Base-by-base conservation (phyloP, 768 basidiomycete genomes). In the Ramaria rubella region DNA sequence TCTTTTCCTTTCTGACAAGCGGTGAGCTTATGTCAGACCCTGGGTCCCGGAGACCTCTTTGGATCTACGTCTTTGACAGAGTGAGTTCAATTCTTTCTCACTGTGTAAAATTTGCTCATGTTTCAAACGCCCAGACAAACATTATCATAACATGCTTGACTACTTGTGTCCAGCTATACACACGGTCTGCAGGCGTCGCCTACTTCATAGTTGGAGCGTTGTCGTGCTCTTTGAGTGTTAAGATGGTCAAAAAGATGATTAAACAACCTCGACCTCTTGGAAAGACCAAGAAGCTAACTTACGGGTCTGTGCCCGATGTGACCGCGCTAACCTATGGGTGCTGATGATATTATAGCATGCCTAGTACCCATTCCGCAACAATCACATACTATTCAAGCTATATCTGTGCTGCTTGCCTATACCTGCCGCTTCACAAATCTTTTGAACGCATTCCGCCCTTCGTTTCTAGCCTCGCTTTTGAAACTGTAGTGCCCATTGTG, bases 341-440 rank as follows among this genome's bases (percentile, higher is more conserved):
- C 29, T 43, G n/a, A 38, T 21, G 17, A 24, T 36, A 11, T 11
- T 23, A 19, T 43, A 90, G 89, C 12, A 90, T 91, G 89, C 89
- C 89, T 5, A 87, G 85, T 60, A 90, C 89, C 5, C 89, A 91
- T 67, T 84, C 88, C 11, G 82, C 86, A 9, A 72, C 75, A 5
- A 86, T 87, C 61, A 74, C 77, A 2, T 90, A 76, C 70, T 85
- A 79, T 64, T 82, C 80, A 8, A 73, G 77, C 2, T 90, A 81
- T 64, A 77, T 82, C 24, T 60, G 76, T 12, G 71, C 89, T 11
- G 81, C 86, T 12, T 80, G 78, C 61, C 21, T 71, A 5, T 75
- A 77, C 63, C 76, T 87, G 14, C 85, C 86, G 2, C 58, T 81
- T 14, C 87, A 89, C 62, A 67, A 74, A 21, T 75, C 77, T 3